These are phyloP conservation scores for Colletotrichum noveboracense DNA, from an alignment of 2,329 filamentous ascomycete species.

Conservation along the genomic window DNA sequence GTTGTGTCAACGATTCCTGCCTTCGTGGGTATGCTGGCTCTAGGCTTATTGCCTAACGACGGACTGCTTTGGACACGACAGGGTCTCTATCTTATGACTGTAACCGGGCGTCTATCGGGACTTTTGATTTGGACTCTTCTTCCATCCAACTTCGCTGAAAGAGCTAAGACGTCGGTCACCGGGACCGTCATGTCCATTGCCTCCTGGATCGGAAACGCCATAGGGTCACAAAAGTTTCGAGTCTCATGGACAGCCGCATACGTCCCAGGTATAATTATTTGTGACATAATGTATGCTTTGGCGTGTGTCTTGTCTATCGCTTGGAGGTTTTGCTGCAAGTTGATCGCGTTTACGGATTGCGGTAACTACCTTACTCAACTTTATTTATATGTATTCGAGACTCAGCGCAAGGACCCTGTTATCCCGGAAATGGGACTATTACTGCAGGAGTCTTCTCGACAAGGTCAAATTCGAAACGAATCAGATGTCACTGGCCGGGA, in stretches of 20 bases:
- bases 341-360: accelerated
- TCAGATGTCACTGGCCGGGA: background rate
- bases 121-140: background rate
- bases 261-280: background rate
- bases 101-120: background rate
- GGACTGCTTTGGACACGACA: background rate
- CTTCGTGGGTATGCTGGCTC: background rate
- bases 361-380: background rate
- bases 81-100: background rate
- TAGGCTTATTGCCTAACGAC: background rate
- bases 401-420: background rate
- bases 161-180: background rate
- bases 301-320: accelerated
- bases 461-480: background rate
- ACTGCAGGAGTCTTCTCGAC: background rate
- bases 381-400: background rate
- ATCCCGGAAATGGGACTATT: background rate
- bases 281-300: background rate
- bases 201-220: background rate
- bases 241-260: accelerated
- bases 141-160: background rate
- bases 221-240: background rate
- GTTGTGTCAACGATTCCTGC: background rate
- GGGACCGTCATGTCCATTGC: background rate
- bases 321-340: background rate